Evolutionary conservation across 2,329 filamentous ascomycete species (phyloP).

Genomic region (Curvularia sp.): DNA sequence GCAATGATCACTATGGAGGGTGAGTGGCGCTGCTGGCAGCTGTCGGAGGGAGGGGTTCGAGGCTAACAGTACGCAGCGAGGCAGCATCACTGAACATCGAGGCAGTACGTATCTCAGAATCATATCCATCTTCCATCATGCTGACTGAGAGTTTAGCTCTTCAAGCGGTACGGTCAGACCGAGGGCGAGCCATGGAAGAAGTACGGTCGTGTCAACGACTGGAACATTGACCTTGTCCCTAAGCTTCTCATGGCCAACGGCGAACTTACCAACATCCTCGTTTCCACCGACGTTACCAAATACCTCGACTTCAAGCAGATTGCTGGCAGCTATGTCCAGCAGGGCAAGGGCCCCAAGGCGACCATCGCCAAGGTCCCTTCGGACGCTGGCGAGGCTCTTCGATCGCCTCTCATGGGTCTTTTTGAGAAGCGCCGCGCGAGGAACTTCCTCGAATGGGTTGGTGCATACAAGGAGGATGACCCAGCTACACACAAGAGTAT

Average conservation of each 20-base stretch:
- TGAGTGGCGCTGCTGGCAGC: constrained; percentile 57
- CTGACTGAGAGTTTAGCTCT: constrained; percentile 70
- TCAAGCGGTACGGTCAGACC: constrained; percentile 94
- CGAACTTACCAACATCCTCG: constrained; percentile 97
- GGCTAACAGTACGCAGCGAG: constrained; percentile 66
- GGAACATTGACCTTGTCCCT: constrained; percentile 98
- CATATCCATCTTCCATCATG: constrained; percentile 36
- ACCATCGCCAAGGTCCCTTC: constrained; percentile 97
- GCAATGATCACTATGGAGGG: constrained; percentile 98
- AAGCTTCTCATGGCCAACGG: constrained; percentile 99
- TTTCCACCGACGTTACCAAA: constrained; percentile 78
- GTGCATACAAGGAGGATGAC: constrained; percentile 81
- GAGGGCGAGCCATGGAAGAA: constrained; percentile 94
- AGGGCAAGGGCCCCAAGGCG: constrained; percentile 79
- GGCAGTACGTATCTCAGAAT: constrained; percentile 62
- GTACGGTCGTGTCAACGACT: constrained; percentile 95
- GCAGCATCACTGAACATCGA: constrained; percentile 97
- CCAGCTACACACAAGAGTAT: constrained; percentile 87
- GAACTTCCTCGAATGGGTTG: constrained; percentile 95
- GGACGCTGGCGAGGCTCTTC: constrained; percentile 83
- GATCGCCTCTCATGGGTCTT: constrained; percentile 92
- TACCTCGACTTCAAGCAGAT: constrained; percentile 69
- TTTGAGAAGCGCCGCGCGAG: constrained; percentile 98
- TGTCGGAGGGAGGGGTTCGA: constrained; percentile 10
- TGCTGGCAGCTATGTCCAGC: constrained; percentile 94